Percentiles rank a stretch among this genome's conserved stretches.
Evolutionary conservation across 306 rosid species (phyloP).

Genomic region (Abrus precatorius): DNA sequence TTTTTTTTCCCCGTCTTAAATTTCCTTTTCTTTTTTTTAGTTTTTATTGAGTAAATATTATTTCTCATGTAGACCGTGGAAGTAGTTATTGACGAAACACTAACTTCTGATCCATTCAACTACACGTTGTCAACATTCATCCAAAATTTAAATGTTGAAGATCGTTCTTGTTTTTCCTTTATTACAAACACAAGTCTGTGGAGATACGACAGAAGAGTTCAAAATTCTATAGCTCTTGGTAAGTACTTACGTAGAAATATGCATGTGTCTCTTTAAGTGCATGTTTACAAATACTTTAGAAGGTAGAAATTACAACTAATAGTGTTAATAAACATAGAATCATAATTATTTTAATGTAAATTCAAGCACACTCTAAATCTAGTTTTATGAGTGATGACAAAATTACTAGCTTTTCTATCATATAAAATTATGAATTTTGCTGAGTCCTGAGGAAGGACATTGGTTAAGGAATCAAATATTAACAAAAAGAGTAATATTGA

Average conservation of each 20-base stretch:
- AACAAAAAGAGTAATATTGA: too few relatives aligned
- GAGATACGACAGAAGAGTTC: slow-evolving; percentile 83
- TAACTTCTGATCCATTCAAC: slow-evolving; percentile 60
- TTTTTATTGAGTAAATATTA: slow-evolving; percentile 16
- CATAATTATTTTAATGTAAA: too few relatives aligned
- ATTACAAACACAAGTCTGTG: slow-evolving; percentile 83
- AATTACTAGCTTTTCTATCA: background rate
- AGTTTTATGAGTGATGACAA: background rate
- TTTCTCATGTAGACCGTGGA: slow-evolving; percentile 80
- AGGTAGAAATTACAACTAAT: too few relatives aligned
- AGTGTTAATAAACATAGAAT: too few relatives aligned
- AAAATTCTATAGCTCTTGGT: slow-evolving; percentile 67
- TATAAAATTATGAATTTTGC: background rate
- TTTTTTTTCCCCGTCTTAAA: slow-evolving; percentile 1
- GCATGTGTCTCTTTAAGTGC: background rate
- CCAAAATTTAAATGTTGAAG: slow-evolving; percentile 73
- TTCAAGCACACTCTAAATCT: too few relatives aligned
- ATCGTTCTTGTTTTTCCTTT: slow-evolving; percentile 87
- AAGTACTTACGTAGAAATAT: slow-evolving; percentile 34
- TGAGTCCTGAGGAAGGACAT: too few relatives aligned
- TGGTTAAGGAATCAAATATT: too few relatives aligned
- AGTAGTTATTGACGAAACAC: slow-evolving; percentile 86
- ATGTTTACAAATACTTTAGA: too few relatives aligned
- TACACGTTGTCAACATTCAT: slow-evolving; percentile 76
- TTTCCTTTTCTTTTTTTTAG: background rate